Evolutionary conservation across 2,329 filamentous ascomycete species (phyloP), one percentile per base, ranked within the genome.

Genomic region (Pseudogymnoascus sp.): DNA sequence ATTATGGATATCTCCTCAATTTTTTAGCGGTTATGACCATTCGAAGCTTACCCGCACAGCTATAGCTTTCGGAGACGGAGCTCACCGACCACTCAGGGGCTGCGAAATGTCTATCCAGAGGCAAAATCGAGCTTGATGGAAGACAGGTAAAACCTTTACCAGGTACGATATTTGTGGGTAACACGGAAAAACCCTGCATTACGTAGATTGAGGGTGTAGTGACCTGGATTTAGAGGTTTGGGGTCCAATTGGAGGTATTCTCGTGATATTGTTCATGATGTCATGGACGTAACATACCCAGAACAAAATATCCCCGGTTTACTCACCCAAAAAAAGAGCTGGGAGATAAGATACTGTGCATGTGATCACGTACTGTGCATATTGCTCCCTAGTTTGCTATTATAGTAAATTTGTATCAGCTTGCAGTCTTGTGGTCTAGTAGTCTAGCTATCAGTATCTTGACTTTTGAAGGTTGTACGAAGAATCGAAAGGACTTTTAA

Each of bases 161-260:
- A 53, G 46, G 46, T 53, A 31, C 26, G 26, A 53, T 53, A 53
- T 53, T 53, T 53, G 26, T 53, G 26, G 46, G 46, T 50, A 53
- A 31, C 2, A 4, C 23, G n/a, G 26, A 21, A 53, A 44, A 31
- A 31, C 23, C 31, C 19, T 53, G 26, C 46, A 26, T 7, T 53
- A 53, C 46, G 26, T 53, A 53, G 23, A 53, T 31, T 31, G 46
- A 53, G 26, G 15, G 2, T 17, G 4, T 31, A 53, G 46, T 31
- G 31, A 53, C 46, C 46, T 1, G 26, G 31, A n/a, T 53, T 53
- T 53, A 26, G n/a, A 7, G 46, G n/a, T 3, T 17, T 17, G 4
- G 46, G 46, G 46, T 53, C 15, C 23, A 19, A 31, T 31, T 11
- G 26, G 26, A 7, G 9, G 9, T 31, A 1, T 31, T 53, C 46